Evolutionary conservation across 352 stramenopile species (phyloP), one percentile per base, ranked within the genome.

Genomic region (Bremia lactucae): DNA sequence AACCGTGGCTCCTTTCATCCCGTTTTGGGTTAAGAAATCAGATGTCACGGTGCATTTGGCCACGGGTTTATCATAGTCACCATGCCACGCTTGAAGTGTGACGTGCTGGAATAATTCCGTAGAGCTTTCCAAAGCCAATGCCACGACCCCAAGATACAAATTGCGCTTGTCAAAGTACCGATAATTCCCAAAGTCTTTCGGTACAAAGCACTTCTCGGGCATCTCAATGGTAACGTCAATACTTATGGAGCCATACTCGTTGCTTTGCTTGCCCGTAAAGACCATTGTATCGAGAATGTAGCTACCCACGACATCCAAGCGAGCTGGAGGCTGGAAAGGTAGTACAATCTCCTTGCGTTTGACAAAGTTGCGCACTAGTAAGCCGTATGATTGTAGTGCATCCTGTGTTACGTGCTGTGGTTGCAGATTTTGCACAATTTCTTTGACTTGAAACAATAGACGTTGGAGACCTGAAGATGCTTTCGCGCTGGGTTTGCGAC

Each of bases 181-280:
- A 59, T 91, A 92, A 63, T 95, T 95, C 33, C 77, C 56, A 52
- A 91, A 89, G 48, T 96, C 85, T 52, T 94, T 93, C 7, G 78
- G 77, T 14, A 92, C 31, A 47, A 96, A 89, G 57, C 83, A 95
- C 5, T 46, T 52, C 5, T 52, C 36, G 0, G 85, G 85, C 49
- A 96, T 95, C 52, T 87, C 68, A 10, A 95, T 62, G 0, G 82
- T 68, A 11, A 96, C 28, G 45, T 96, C 83, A 23, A 96, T 61
- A 0, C 62, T 83, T 25, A 89, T 52, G 6, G 55, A 52, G 4
- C 66, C 60, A 36, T 88, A 88, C 19, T 81, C 61, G 9, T 46
- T 34, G 34, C 29, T 53, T 9, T 55, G 87, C 25, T 77, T 69
- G 28, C 57, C 58, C 3, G 72, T 59, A 40, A 78, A 86, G 9